Evolutionary conservation across 768 basidiomycete species (phyloP), one percentile per base, ranked within the genome.

Genomic region (Mycena leptocephala): DNA sequence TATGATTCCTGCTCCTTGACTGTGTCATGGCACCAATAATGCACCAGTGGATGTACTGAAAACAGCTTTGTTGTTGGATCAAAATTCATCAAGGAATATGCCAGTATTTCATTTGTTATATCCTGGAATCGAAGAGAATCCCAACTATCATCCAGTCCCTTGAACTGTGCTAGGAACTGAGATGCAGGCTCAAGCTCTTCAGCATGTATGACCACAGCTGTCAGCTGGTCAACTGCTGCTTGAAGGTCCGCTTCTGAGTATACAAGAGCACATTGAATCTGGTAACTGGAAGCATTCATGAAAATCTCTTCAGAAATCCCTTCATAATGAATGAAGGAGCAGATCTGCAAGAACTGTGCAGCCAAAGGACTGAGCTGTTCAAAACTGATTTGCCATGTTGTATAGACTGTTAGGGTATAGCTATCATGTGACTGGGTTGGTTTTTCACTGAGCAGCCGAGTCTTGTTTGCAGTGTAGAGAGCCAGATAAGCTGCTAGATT

Each of bases 301-400:
- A 72, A 72, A 18, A 64, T 72, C 18, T 63, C 16, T 35, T 72
- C 61, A 6, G 55, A 43, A 10, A 74, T 74, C 30, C 48, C 48
- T 20, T 61, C 9, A 28, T 30, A 20, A 32, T 74, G 72, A 1
- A 74, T 39, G 32, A 74, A 68, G 0, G 64, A 58, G 28, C 63
- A 66, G 3, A 67, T 24, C 22, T 68, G 73, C 35, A 74, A 37
- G 30, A 74, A 28, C 22, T 5, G 30, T 5, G 48, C 62, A 30
- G 73, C 73, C 8, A 11, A 2, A 10, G 1, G 16, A 5, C 35
- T 58, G n/a, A 74, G 73, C 55, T 28, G 14, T 2, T 58, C 59
- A 63, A 74, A 74, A 35, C 65, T 68, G n/a, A 74, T 69, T 13
- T 67, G 55, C 73, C 73, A 74, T 35, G 72, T 68, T 22, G 72